Base-by-base conservation (phyloP, 352 stramenopile genomes). In the Pythium scleroteichum region DNA sequence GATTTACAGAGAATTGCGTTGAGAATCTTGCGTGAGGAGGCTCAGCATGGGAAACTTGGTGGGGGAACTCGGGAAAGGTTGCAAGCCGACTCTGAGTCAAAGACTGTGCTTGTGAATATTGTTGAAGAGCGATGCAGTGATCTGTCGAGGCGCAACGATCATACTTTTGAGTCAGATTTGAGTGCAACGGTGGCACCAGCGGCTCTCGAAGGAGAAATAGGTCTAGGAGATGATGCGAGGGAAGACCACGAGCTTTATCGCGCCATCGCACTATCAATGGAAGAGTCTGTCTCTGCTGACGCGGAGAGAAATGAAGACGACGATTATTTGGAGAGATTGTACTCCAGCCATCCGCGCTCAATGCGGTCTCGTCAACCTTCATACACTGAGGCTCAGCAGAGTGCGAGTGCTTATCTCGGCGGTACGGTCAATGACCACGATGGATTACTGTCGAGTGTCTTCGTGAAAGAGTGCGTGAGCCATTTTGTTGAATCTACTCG, bases 381-480 rank as follows among this genome's bases (percentile, higher is more conserved):
- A 0, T 77, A 92, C 53, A 73, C 76, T 0, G 79, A 88, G 61
- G 78, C 78, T 16, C 78, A 88, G 59, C 66, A 88, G 59, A 71
- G 85, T 20, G 69, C 79, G 10, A 87, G 65, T 20, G 66, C 74
- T 26, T 86, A 88, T 48, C 44, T 89, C 46, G 64, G 71, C 40
- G 70, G 73, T 40, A 62, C 68, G n/a, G 40, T 85, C 7, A 65
- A 88, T 56, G 77, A 87, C 33, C 76, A 88, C 19, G 78, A 88
- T 27, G 77, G 72, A 2, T 26, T 88, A 7, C 64, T 94, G 10
- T 90, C 82, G 3, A 88, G 73, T 55, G 77, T 94, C 5, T 57
- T 96, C 6, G 82, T 96, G 12, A 80, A 92, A 45, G 87, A 96
- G 44, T 96, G 87, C 48, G 82, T 94, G 24, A 88, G 69, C 48